A percentile compares a stretch with the other conserved stretches of the same genome.
Conservation (phyloP, 768 basidiomycete genomes). For the Termitomyces titanicus region DNA sequence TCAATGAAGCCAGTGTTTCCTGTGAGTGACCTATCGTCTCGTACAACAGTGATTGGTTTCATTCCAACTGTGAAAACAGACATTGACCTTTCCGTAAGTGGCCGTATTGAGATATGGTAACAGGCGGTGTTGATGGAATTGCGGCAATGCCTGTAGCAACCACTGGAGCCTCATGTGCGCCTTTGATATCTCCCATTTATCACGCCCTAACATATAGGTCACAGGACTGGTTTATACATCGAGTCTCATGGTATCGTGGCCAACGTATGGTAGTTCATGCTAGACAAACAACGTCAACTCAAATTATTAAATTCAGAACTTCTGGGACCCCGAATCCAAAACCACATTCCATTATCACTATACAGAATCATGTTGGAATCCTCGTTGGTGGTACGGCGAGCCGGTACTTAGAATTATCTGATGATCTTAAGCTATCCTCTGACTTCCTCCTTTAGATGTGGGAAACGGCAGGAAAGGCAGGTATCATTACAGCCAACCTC, state of each 20-base stretch:
- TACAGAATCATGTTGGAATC: constrained; percentile 55
- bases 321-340: constrained; percentile 71
- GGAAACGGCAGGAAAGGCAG: constrained; percentile 79
- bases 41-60: not conserved
- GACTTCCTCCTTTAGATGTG: constrained; percentile 61
- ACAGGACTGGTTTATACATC: constrained; percentile 84
- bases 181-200: not conserved
- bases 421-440: not conserved
- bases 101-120: not conserved
- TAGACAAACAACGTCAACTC: not conserved
- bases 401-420: constrained; percentile 45
- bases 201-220: not conserved
- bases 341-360: constrained; percentile 73
- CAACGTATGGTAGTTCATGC: constrained; percentile 48
- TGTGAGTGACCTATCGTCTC: constrained; percentile 35
- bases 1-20: constrained; percentile 87
- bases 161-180: constrained; percentile 85
- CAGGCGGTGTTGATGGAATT: not conserved
- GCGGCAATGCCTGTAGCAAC: constrained; percentile 50
- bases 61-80: constrained; percentile 43
- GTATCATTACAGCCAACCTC: constrained; percentile 75
- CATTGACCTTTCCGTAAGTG: constrained; percentile 86
- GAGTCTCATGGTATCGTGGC: constrained; percentile 91
- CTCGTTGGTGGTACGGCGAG: constrained; percentile 87
- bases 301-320: constrained; percentile 48